Conservation (phyloP, 805 yeast genomes). For the Yarrowia sp. region DNA sequence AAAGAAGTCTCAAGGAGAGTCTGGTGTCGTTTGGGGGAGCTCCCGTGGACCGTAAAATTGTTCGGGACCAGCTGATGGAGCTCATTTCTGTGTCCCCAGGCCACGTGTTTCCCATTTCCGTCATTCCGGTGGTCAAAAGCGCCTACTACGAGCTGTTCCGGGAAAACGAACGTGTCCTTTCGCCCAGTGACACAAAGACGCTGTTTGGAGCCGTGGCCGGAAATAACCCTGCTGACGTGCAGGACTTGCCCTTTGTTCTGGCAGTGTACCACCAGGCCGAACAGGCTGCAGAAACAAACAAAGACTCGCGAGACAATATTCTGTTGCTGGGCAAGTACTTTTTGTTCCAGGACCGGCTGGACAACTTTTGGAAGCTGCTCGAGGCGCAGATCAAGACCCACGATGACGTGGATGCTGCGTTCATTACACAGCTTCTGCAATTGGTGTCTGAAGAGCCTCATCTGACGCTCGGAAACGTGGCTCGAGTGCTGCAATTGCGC, state of each 20-base stretch:
- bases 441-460: background rate
- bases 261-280: constrained; percentile 24
- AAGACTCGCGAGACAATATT: constrained; percentile 4
- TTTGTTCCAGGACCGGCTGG: constrained; percentile 10
- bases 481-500: background rate
- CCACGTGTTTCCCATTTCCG: background rate
- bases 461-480: constrained; percentile 8
- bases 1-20: constrained; percentile 9
- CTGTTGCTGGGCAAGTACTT: constrained; percentile 21
- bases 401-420: constrained; percentile 25
- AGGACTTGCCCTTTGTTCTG: constrained; percentile 7
- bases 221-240: constrained; percentile 5
- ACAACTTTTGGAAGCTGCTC: constrained; percentile 24
- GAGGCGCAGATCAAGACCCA: constrained; percentile 22
- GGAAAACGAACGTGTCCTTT: background rate
- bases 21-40: background rate
- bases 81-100: background rate
- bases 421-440: constrained; percentile 3
- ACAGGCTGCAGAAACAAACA: background rate
- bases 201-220: constrained; percentile 20
- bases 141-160: constrained; percentile 23
- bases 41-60: constrained; percentile 6
- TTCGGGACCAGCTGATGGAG: background rate
- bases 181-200: background rate
- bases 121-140: constrained; percentile 3